Conservation (phyloP, 2,329 filamentous ascomycete genomes). For the Epichloe gansuensis region DNA sequence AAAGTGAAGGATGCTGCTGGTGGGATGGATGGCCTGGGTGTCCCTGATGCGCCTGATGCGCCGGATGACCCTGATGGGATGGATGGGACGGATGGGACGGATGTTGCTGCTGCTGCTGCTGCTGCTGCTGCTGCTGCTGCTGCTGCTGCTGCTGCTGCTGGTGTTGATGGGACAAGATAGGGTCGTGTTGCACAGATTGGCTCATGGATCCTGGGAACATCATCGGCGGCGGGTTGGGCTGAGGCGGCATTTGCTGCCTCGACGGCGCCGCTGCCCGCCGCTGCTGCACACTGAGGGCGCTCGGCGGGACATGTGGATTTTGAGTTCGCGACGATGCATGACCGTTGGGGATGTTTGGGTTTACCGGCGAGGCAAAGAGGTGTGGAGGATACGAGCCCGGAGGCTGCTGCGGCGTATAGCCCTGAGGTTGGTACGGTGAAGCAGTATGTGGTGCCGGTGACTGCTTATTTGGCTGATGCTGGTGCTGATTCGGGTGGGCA, state of each 20-base stretch:
- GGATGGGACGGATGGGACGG: slow-evolving; percentile 11
- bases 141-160: slow-evolving; percentile 23
- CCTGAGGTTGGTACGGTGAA: slow-evolving; percentile 41
- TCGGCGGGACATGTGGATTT: slow-evolving; percentile 34
- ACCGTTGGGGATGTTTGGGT: slow-evolving; percentile 36
- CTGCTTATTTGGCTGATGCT: slow-evolving; percentile 41
- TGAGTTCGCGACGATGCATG: slow-evolving; percentile 27
- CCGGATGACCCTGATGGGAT: slow-evolving; percentile 18
- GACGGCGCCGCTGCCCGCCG: slow-evolving; percentile 30
- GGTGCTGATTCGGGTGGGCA: slow-evolving; percentile 36
- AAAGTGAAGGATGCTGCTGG: slow-evolving; percentile 10
- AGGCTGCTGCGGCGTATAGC: slow-evolving; percentile 41
- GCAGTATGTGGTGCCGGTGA: slow-evolving; percentile 42
- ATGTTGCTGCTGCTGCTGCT: slow-evolving; percentile 23
- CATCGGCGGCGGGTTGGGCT: slow-evolving; percentile 25
- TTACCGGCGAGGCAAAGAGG: slow-evolving; percentile 37
- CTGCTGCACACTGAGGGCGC: slow-evolving; percentile 32
- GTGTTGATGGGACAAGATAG: slow-evolving; percentile 31
- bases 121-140: slow-evolving; percentile 23
- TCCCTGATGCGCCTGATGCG: slow-evolving; percentile 17
- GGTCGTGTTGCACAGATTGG: slow-evolving; percentile 30
- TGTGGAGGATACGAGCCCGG: slow-evolving; percentile 38
- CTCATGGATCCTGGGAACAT: slow-evolving; percentile 25
- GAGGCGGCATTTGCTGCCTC: slow-evolving; percentile 33
- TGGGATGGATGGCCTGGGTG: slow-evolving; percentile 16